A percentile compares a stretch with the other conserved stretches of the same genome.
Conservation (phyloP, 1,284 basidiomycete genomes). For the Grifola frondosa region DNA sequence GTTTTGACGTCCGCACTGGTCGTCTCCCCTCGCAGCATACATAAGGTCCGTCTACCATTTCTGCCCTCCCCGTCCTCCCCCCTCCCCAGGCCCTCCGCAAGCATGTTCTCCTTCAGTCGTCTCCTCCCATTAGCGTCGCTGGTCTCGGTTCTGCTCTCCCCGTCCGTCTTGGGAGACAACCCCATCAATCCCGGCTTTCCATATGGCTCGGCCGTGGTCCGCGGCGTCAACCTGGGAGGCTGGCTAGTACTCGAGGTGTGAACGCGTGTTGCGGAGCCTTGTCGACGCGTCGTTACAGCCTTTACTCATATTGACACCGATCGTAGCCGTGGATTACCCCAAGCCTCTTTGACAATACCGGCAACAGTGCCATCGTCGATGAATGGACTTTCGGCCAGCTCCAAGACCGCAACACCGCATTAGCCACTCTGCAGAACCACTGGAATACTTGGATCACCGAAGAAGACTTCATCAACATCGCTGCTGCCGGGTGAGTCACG, state of each 20-base stretch:
- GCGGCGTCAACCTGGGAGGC: constrained; percentile 76
- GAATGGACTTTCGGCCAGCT: constrained; percentile 84
- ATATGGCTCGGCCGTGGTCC: constrained; percentile 59
- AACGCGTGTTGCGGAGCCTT: not conserved
- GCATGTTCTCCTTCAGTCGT: constrained; percentile 19
- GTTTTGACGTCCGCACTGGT: no score
- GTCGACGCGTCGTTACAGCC: constrained; percentile 10
- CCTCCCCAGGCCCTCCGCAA: constrained; percentile 8
- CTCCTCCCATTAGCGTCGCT: constrained; percentile 16
- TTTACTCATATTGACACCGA: constrained; percentile 1
- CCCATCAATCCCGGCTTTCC: constrained; percentile 44
- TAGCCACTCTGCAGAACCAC: constrained; percentile 55
- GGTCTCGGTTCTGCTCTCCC: constrained; percentile 20
- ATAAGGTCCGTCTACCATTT: constrained; percentile 3
- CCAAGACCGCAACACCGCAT: constrained; percentile 52
- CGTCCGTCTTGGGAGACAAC: constrained; percentile 24
- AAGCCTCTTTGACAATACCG: constrained; percentile 81
- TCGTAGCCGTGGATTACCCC: constrained; percentile 82
- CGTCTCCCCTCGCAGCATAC: no score
- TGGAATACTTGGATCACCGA: constrained; percentile 85
- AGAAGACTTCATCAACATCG: constrained; percentile 70
- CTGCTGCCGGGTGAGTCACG: constrained; percentile 62
- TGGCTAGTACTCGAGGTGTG: constrained; percentile 78
- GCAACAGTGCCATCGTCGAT: constrained; percentile 68
- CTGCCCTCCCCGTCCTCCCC: constrained; percentile 3